Conservation (phyloP, 495 filamentous ascomycete species). For the Daldinia decipiens region DNA sequence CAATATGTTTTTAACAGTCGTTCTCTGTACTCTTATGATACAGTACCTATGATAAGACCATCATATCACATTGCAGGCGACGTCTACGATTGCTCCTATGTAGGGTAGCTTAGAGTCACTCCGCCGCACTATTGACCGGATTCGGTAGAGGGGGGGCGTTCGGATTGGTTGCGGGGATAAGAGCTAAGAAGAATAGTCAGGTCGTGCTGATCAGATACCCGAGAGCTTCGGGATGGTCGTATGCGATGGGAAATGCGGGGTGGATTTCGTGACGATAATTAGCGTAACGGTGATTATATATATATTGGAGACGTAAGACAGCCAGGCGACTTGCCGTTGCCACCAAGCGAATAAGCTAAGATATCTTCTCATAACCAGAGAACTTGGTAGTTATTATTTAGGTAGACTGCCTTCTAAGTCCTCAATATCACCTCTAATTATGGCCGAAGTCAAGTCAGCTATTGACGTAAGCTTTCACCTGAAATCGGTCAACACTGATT, state of each 20-base stretch:
- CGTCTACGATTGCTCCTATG: neutral
- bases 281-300: neutral
- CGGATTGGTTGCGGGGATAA: slow-evolving; percentile 19
- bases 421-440: slow-evolving; percentile 4
- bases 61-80: neutral
- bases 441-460: slow-evolving; percentile 11
- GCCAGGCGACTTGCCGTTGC: neutral
- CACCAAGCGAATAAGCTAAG: neutral
- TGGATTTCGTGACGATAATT: neutral
- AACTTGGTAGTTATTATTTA: neutral
- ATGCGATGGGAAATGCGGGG: slow-evolving; percentile 16
- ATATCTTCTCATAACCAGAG: neutral
- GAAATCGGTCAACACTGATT: neutral
- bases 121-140: slow-evolving; percentile 18
- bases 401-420: neutral
- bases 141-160: slow-evolving; percentile 15
- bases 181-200: slow-evolving; percentile 8
- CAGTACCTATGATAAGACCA: neutral
- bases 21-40: neutral
- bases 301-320: slow-evolving; percentile 1
- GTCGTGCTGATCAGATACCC: slow-evolving; percentile 9
- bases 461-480: slow-evolving; percentile 24
- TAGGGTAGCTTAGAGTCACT: neutral
- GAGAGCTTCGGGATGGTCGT: slow-evolving; percentile 21
- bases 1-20: neutral